Base-by-base conservation (phyloP, 2,329 filamentous ascomycete species). In the Trichoderma sp. region DNA sequence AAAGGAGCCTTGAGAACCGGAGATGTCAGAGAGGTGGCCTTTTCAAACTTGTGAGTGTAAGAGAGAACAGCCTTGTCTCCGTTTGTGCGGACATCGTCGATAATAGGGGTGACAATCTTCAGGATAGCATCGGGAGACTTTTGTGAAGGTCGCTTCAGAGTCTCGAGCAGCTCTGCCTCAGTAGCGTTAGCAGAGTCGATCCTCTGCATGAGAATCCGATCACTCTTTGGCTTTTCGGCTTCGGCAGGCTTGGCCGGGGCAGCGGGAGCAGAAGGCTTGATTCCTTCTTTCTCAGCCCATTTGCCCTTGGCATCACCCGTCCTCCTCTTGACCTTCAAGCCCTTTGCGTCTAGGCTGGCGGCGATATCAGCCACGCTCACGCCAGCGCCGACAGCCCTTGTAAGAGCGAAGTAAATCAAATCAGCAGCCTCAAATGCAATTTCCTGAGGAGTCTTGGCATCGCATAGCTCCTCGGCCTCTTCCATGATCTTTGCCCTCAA, bases 21-120 rank as follows among this genome's bases (percentile, higher is more conserved):
- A 1, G 94, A 95, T 15, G 90, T 96, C 72, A 99, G 85, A 3
- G 93, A 95, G 0, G 93, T 97, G 1, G 95, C 96, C 84, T 95
- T 97, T 80, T 99, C 96, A 76, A 99, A 99, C 81, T 97, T 97
- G 87, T 98, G 95, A 1, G 96, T 98, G 82, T 97, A 98, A 65
- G 93, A 92, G 58, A 99, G 87, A 28, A 99, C 87, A 3, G 94
- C 95, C 77, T 92, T 92, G 82, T 99, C 96, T 68, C 96, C 96
- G 39, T 93, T 90, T 57, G 89, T 87, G 70, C 91, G 92, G 70
- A 99, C 92, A 62, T 95, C 93, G 71, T 95, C 90, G 78, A 99
- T 94, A 77, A 99, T 99, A 1, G 96, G 96, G 43, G 89, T 90
- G 72, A 97, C 93, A 67, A 98, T 95, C 74, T 91, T 91, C 84